Evolutionary conservation across 805 yeast species (phyloP), one percentile per base, ranked within the genome.

Genomic region (Metschnikowia dekortorum): DNA sequence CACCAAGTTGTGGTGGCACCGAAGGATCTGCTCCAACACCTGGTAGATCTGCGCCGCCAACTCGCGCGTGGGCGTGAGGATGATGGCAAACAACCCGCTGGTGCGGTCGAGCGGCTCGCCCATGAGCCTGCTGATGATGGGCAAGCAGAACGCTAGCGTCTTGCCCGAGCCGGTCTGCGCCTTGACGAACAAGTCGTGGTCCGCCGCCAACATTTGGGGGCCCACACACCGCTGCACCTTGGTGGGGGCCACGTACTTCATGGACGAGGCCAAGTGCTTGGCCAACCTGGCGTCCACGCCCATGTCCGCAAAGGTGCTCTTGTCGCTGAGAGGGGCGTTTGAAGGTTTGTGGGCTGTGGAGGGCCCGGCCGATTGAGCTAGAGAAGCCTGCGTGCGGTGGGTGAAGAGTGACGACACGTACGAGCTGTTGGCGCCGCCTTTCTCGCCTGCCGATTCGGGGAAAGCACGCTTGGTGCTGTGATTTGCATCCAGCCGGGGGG

Each of bases 101-200:
- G 66, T 65, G 47, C 81, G 64, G 35, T 71, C 63, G 16, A 57
- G 54, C 14, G 60, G 49, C 59, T 81, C 81, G 30, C 74, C 68
- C 81, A 89, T 80, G 39, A 94, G 73, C 52, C 82, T 78, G 55
- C 87, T 83, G 54, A 92, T 67, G 18, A 95, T 84, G 1, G 99
- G 99, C 36, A 95, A 70, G 3, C 85, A 72, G 64, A 87, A 95
- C 0, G 98, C 84, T 49, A 94, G 69, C 0, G 99, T 94, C 67
- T 94, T 94, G 67, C 99, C 99, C 0, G 98, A 91, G 47, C 99
- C 99, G 0, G 99, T 94, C 68, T 95, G 97, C 0, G 99, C 97
- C 63, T 90, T 95, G 43, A 94, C 87, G 57, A 94, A 87, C 49
- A 90, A 70, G 67, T 94, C 99, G 32, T 73, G 68, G 18, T 76